Percentiles rank a stretch among this genome's conserved stretches.
These are phyloP conservation scores for Mortierella sp. DNA, from an alignment of 371 early-diverging fungal genomes.

Conservation along the genomic window DNA sequence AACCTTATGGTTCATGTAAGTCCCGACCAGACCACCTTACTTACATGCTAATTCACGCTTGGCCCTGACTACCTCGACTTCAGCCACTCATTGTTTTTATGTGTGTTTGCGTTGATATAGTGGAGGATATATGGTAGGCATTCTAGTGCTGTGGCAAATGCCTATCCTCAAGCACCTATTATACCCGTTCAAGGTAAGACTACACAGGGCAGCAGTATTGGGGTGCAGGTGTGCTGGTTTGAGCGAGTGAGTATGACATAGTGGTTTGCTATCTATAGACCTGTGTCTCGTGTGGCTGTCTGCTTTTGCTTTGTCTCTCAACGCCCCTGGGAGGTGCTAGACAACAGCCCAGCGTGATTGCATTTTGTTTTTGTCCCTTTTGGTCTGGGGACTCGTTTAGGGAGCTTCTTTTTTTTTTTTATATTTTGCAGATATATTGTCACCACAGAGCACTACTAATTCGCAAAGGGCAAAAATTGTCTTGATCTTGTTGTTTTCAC, in stretches of 20 bases:
- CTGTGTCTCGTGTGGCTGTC: neutral
- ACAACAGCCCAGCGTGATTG: neutral
- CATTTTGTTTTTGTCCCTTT: neutral
- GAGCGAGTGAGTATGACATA: neutral
- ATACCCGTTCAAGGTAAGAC: conserved; percentile 91
- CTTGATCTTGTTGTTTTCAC: too few relatives aligned
- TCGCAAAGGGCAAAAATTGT: too few relatives aligned
- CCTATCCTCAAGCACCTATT: conserved; percentile 84
- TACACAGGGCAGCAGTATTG: too few relatives aligned
- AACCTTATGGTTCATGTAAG: conserved; percentile 72
- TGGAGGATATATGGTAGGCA: conserved; percentile 76
- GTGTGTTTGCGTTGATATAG: conserved; percentile 6
- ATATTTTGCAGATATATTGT: too few relatives aligned
- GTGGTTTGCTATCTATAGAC: neutral
- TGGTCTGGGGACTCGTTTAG: too few relatives aligned
- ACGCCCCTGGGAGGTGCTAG: neutral
- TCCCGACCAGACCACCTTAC: too few relatives aligned
- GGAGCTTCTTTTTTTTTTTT: too few relatives aligned
- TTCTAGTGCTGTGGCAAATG: conserved; percentile 88
- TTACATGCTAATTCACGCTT: too few relatives aligned
- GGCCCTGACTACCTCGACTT: neutral
- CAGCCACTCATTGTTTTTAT: neutral
- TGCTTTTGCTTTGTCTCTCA: neutral
- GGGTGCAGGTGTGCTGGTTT: too few relatives aligned
- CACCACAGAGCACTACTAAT: too few relatives aligned